Base-by-base conservation (phyloP, 768 basidiomycete species). In the Leccinum barrowsii region DNA sequence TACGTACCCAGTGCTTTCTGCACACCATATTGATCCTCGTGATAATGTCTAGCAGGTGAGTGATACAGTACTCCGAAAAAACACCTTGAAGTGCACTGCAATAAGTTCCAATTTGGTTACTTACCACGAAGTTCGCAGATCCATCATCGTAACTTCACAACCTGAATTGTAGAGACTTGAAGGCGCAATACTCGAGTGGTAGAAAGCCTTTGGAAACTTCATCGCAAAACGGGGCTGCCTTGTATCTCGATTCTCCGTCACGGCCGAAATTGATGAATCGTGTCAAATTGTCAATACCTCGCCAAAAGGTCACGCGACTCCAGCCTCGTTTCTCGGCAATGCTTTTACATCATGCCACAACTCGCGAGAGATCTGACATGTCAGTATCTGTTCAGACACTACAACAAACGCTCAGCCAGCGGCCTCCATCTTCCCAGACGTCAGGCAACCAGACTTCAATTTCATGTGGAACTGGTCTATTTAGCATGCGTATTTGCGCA, bases 251-350 rank as follows among this genome's bases (percentile, higher is more conserved):
- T 26, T 26, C 26, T 62, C 61, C 52, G 52, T 34, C 21, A 40
- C 12, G 48, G 17, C n/a, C 42, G 19, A 56, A 22, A 58, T 47
- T 30, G n/a, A 28, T 42, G 47, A 37, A 24, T 15, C 50, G 51
- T 32, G 21, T 47, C n/a, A n/a, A n/a, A n/a, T n/a, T n/a, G n/a
- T n/a, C 28, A 12, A 17, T 17, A 4, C 22, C 13, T 49, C 24
- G 30, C 57, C n/a, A n/a, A 55, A 53, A 15, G 56, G 56, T 59
- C 63, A 55, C 56, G 22, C 54, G 50, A 22, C 46, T 7, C 21
- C 13, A 22, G 46, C 46, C 19, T 47, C 46, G 22, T 48, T 48
- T 15, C 47, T 19, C 42, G n/a, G n/a, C 42, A 48, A 24, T 48
- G 47, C 22, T 40, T 40, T n/a, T 40, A n/a, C 40, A 40, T 40